Conservation (phyloP, 2,329 filamentous ascomycete species). For the Ophiocordyceps camponoti-rufipedis region DNA sequence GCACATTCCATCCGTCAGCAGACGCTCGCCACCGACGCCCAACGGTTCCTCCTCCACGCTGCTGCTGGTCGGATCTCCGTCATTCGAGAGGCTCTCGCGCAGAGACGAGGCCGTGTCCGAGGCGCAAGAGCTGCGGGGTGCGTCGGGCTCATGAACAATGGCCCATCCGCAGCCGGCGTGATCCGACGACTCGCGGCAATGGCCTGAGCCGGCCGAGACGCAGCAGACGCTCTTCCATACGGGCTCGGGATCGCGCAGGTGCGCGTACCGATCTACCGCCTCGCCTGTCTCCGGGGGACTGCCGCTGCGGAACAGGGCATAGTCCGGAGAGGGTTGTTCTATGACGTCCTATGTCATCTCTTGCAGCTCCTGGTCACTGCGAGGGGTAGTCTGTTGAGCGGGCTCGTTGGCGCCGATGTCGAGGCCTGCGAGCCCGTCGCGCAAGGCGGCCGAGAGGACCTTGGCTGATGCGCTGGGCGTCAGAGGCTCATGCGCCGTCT, state of each 20-base stretch:
- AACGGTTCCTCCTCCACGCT: too few relatives aligned
- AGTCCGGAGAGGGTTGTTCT: slow-evolving; percentile 10
- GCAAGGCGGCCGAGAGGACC: slow-evolving; percentile 23
- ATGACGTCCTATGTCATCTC: slow-evolving; percentile 28
- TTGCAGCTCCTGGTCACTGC: slow-evolving; percentile 22
- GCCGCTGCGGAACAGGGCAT: slow-evolving; percentile 5
- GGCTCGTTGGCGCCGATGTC: slow-evolving; percentile 12
- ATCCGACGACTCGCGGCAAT: not conserved
- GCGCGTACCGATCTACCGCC: slow-evolving; percentile 10
- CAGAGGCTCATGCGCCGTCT: slow-evolving; percentile 35
- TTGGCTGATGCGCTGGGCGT: slow-evolving; percentile 23
- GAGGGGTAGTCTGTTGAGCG: slow-evolving; percentile 6
- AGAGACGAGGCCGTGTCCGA: not conserved
- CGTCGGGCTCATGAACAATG: slow-evolving; percentile 1
- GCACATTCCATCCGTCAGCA: too few relatives aligned
- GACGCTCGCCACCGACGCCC: too few relatives aligned
- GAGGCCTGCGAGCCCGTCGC: slow-evolving; percentile 28
- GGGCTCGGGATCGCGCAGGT: slow-evolving; percentile 1
- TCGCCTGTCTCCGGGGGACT: slow-evolving; percentile 14
- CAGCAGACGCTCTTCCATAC: not conserved
- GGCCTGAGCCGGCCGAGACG: not conserved
- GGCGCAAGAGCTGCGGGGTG: not conserved
- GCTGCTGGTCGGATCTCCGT: not conserved
- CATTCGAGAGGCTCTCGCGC: not conserved
- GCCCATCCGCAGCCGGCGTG: slow-evolving; percentile 4